Percentiles rank a stretch among this genome's conserved stretches.
Conservation (phyloP, 2,329 filamentous ascomycete genomes). For the Exserohilum rostratum region DNA sequence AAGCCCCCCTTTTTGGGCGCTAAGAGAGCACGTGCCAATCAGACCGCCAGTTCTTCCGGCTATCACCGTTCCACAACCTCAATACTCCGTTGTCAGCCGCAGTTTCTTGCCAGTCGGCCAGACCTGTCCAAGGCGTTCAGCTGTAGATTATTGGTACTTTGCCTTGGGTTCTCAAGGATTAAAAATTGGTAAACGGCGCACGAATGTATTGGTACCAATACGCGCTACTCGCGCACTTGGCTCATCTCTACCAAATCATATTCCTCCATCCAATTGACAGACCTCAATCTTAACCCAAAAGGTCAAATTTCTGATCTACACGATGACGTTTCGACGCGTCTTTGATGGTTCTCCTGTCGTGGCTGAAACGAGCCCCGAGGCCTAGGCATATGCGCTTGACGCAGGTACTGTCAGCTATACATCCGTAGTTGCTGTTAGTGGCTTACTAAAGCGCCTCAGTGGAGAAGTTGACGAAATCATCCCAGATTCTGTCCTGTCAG, state of each 20-base stretch:
- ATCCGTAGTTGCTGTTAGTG: background rate
- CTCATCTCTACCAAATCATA: conserved; percentile 1
- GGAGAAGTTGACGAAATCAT: conserved; percentile 1
- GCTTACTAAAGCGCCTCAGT: background rate
- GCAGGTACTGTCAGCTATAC: conserved; percentile 4
- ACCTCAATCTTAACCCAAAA: background rate
- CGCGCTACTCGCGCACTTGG: conserved; percentile 2
- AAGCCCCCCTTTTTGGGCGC: background rate
- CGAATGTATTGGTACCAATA: background rate
- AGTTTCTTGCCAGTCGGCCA: background rate
- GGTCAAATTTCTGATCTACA: background rate
- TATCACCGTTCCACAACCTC: background rate
- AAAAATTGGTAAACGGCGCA: background rate
- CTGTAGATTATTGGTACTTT: background rate
- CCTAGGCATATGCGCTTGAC: background rate
- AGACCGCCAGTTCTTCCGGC: background rate
- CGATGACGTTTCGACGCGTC: conserved; percentile 8
- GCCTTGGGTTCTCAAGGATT: background rate
- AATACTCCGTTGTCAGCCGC: background rate
- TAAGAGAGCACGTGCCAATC: background rate
- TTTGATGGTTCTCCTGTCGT: background rate
- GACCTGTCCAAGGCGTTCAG: background rate
- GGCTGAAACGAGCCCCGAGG: conserved; percentile 1
- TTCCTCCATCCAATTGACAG: background rate
- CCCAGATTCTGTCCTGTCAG: background rate